Evolutionary conservation across 2,329 filamentous ascomycete species (phyloP).

Genomic region (Gnomoniopsis smithogilvyi): DNA sequence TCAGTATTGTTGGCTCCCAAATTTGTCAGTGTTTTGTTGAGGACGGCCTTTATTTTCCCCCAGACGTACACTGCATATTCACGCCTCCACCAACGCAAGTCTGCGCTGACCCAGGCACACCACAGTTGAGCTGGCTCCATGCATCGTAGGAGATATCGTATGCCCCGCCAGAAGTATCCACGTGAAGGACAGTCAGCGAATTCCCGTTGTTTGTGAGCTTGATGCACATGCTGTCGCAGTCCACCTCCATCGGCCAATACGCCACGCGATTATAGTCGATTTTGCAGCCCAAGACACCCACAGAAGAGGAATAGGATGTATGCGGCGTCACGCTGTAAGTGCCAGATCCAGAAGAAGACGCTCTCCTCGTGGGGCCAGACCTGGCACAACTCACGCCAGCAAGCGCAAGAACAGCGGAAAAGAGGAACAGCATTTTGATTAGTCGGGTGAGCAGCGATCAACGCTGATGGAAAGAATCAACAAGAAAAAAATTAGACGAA

Average conservation of each 20-base stretch:
- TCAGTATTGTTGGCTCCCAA: neutral
- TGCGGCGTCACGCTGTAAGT: constrained; percentile 49
- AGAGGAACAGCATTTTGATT: neutral
- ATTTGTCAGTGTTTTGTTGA: neutral
- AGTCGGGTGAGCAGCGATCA: neutral
- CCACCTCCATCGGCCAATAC: constrained; percentile 53
- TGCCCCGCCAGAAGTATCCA: constrained; percentile 54
- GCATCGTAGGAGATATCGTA: constrained; percentile 60
- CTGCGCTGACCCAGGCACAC: constrained; percentile 41
- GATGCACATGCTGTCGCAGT: constrained; percentile 56
- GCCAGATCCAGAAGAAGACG: neutral
- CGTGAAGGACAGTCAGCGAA: constrained; percentile 53
- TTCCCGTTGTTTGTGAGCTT: constrained; percentile 44
- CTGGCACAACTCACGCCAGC: neutral
- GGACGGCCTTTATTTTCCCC: neutral
- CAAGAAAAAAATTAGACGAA: neutral
- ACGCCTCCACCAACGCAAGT: constrained; percentile 48
- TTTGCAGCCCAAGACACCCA: constrained; percentile 59
- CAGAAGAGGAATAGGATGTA: constrained; percentile 52
- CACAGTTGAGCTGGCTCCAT: constrained; percentile 56
- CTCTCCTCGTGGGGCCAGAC: neutral
- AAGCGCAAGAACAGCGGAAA: neutral
- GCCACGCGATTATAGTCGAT: constrained; percentile 59
- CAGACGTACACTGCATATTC: constrained; percentile 35
- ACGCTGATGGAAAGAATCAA: neutral